Evolutionary conservation across 257 asterid genomes (phyloP).

Genomic region (Haberlea rhodopensis): DNA sequence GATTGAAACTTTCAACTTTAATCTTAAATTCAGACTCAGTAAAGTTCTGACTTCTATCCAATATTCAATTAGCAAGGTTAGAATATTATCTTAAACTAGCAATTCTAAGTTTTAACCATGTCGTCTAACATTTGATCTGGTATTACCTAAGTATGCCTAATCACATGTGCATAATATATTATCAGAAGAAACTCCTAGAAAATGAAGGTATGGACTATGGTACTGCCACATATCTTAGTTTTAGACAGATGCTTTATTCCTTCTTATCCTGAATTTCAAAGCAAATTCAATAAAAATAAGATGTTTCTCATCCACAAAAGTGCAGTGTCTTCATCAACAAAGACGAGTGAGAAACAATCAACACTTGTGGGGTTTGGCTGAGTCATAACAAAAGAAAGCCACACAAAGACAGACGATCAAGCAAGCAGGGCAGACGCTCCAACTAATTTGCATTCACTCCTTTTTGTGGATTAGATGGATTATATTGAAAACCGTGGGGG

Average conservation of each 20-base stretch:
- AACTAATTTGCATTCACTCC: conserved; percentile 15
- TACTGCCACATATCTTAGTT: conserved; percentile 34
- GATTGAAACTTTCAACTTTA: no score
- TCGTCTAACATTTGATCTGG: neutral
- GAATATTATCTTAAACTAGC: no score
- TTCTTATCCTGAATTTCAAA: conserved; percentile 38
- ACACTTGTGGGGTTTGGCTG: conserved; percentile 33
- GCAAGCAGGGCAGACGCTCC: conserved; percentile 27
- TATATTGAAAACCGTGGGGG: neutral
- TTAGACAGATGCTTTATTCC: conserved; percentile 13
- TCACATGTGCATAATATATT: conserved; percentile 14
- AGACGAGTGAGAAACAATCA: conserved; percentile 26
- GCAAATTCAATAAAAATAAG: conserved; percentile 12
- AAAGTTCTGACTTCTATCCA: no score
- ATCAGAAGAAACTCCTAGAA: conserved; percentile 9
- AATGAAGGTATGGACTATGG: conserved; percentile 21
- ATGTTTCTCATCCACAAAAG: conserved; percentile 42
- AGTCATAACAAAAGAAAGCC: conserved; percentile 40
- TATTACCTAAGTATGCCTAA: conserved; percentile 17
- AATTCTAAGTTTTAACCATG: neutral
- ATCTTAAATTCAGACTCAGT: no score
- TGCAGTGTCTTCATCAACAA: conserved; percentile 22
- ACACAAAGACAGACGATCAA: conserved; percentile 44
- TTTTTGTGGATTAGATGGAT: conserved; percentile 10
- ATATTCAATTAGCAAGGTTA: no score